phyloP scores from a whole-genome alignment of 2,329 filamentous ascomycete species.

The Aureobasidium mangrovei region DNA sequence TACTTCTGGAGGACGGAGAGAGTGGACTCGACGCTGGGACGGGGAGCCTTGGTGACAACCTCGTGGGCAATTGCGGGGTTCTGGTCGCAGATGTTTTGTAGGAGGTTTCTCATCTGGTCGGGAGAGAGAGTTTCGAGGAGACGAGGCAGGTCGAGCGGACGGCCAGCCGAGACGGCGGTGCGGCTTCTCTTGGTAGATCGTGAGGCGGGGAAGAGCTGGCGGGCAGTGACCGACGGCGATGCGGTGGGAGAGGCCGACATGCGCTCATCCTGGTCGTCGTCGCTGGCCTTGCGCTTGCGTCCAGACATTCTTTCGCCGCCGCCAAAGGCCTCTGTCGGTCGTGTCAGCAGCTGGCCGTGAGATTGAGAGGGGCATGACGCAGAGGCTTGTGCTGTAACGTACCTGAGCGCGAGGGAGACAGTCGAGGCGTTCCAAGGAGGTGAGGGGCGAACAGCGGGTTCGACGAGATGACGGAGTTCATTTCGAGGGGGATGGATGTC shows the following conservation, averaged over 20 bases:
- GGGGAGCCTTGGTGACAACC: constrained; percentile 72
- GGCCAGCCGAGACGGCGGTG: constrained; percentile 56
- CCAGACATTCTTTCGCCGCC: constrained; percentile 37
- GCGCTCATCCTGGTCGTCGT: constrained; percentile 58
- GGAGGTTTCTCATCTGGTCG: constrained; percentile 70
- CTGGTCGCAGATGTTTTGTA: constrained; percentile 86
- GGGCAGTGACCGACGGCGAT: constrained; percentile 66
- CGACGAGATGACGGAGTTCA: constrained; percentile 53
- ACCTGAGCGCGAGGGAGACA: constrained; percentile 53
- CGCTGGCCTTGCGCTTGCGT: constrained; percentile 74
- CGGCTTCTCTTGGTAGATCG: constrained; percentile 59
- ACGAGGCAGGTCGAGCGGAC: constrained; percentile 59
- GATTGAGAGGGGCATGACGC: constrained; percentile 14
- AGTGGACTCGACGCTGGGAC: constrained; percentile 74
- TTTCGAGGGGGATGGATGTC: constrained; percentile 26
- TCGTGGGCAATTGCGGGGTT: constrained; percentile 80
- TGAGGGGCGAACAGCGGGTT: constrained; percentile 53
- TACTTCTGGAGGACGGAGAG: constrained; percentile 76
- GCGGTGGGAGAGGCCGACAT: constrained; percentile 84
- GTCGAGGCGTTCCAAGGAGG: constrained; percentile 51
- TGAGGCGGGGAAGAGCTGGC: constrained; percentile 42
- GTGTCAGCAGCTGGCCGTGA: constrained; percentile 17
- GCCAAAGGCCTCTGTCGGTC: constrained; percentile 28
- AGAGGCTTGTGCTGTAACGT: constrained; percentile 23
- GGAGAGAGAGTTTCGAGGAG: constrained; percentile 91